These are phyloP conservation scores for Tricholoma hemisulphureum DNA, from an alignment of 768 basidiomycete genomes.

Conservation along the genomic window DNA sequence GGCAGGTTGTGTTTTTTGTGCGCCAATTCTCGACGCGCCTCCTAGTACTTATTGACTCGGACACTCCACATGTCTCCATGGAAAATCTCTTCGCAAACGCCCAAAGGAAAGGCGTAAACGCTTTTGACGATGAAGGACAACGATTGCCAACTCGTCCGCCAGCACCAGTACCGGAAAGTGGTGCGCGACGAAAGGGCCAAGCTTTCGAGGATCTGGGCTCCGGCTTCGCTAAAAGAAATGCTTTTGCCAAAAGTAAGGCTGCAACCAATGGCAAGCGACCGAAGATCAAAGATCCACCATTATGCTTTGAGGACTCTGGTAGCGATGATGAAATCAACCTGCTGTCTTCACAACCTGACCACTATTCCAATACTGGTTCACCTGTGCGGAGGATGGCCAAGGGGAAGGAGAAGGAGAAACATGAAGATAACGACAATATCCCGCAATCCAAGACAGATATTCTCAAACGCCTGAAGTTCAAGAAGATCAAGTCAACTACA, in stretches of 20 bases:
- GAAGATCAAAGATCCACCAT: not conserved
- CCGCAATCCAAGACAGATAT: not conserved
- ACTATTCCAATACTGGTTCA: not conserved
- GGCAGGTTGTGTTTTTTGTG: not conserved
- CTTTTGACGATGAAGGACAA: not conserved
- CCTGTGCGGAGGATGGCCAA: not conserved
- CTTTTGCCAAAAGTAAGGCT: not conserved
- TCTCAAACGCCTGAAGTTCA: not conserved
- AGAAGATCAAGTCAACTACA: not conserved
- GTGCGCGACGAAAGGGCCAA: constrained; percentile 1
- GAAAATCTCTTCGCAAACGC: not conserved
- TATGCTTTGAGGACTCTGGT: not conserved
- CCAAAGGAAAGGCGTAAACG: not conserved
- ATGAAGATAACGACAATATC: not conserved
- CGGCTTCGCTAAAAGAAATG: not conserved
- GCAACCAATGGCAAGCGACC: not conserved
- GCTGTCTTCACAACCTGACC: not conserved
- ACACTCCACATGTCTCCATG: not conserved
- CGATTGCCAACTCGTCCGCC: not conserved
- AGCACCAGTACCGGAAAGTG: not conserved
- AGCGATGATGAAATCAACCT: not conserved
- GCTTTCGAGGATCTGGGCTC: constrained; percentile 3
- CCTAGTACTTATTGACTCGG: not conserved
- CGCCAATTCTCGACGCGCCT: no score
- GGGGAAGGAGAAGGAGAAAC: not conserved